Evolutionary conservation across 768 basidiomycete genomes (phyloP).

Genomic region (Candolleomyces efflorescens): DNA sequence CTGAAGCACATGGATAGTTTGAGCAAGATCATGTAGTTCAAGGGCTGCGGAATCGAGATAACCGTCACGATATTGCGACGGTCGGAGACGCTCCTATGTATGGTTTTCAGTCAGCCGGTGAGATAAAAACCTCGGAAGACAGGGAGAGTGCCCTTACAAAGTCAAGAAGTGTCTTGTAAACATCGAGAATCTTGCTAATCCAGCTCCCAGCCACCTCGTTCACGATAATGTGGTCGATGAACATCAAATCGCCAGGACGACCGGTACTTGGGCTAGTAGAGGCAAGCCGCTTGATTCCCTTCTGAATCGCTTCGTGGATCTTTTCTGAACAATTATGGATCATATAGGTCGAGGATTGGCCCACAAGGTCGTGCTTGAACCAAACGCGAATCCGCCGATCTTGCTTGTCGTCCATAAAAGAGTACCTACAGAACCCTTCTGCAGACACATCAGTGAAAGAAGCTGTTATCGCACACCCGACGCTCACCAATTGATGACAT

Average conservation of each 20-base stretch:
- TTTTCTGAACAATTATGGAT: background rate
- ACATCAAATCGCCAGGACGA: background rate
- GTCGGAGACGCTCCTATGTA: background rate
- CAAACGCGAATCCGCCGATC: background rate
- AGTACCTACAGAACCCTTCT: no score
- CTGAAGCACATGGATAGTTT: background rate
- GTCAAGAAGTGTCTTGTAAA: background rate
- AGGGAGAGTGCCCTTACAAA: background rate
- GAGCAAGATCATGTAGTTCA: background rate
- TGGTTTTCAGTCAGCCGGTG: background rate
- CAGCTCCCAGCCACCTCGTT: background rate
- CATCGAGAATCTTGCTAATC: background rate
- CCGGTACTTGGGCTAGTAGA: background rate
- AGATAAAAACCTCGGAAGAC: background rate
- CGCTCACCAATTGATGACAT: no score
- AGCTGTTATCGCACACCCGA: no score
- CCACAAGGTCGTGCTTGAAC: background rate
- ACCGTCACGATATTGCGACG: background rate
- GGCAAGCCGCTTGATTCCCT: background rate
- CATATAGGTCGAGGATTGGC: background rate
- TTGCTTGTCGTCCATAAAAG: no score
- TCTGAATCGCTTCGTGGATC: background rate
- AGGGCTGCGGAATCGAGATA: background rate
- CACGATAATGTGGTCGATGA: background rate
- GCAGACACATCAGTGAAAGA: no score